Evolutionary conservation across 208 protist species (phyloP).

Genomic region (Tritrichomonas musculus): DNA sequence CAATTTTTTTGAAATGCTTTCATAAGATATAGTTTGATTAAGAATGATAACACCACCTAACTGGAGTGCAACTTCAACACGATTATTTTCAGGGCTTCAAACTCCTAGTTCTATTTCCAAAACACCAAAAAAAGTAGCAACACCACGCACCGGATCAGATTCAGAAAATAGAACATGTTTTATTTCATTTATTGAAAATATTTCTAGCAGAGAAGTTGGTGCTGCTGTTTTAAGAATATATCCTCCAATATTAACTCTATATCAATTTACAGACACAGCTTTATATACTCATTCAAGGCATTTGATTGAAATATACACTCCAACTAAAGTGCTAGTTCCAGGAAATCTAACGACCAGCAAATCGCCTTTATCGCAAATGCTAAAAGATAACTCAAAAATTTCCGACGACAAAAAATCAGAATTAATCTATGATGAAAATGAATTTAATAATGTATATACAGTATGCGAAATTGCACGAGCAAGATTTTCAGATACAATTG

Average conservation of each 20-base stretch:
- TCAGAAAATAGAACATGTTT: neutral
- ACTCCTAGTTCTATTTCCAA: no score
- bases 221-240: neutral
- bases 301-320: neutral
- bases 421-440: neutral
- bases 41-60: no score
- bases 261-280: neutral
- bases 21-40: no score
- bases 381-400: no score
- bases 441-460: no score
- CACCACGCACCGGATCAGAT: neutral
- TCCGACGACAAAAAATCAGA: no score
- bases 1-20: no score
- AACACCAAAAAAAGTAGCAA: neutral
- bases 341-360: neutral
- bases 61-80: no score
- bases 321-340: neutral
- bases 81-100: no score
- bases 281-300: neutral
- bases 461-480: neutral
- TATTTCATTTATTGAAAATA: conserved; percentile 9
- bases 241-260: neutral
- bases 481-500: neutral
- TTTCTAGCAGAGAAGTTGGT: neutral
- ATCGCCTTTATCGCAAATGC: neutral